phyloP scores from a whole-genome alignment of 2,329 filamentous ascomycete genomes.

The Verticillium zaregamsianum region DNA sequence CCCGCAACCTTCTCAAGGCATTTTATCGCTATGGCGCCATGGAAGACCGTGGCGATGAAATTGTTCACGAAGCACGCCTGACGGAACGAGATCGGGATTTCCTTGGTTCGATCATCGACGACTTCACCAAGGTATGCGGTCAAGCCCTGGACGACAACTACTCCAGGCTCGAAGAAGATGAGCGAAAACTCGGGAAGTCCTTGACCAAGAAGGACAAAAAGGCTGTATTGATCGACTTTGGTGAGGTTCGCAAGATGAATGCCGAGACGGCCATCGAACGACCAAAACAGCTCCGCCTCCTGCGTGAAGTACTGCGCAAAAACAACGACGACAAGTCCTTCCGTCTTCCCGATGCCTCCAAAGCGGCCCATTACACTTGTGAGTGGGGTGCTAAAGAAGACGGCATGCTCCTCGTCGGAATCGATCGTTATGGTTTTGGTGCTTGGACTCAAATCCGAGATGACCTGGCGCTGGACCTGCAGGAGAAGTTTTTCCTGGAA shows the following conservation, averaged over 20 bases:
- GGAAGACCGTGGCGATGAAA: slow-evolving; percentile 81
- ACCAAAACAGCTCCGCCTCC: slow-evolving; percentile 79
- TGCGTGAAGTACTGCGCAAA: slow-evolving; percentile 69
- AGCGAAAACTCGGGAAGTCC: slow-evolving; percentile 75
- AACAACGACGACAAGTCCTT: slow-evolving; percentile 72
- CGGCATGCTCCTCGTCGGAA: slow-evolving; percentile 93
- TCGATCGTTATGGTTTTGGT: slow-evolving; percentile 89
- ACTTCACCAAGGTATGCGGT: slow-evolving; percentile 60
- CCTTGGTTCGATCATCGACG: slow-evolving; percentile 69
- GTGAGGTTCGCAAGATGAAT: slow-evolving; percentile 90
- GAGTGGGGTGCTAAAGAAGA: slow-evolving; percentile 92
- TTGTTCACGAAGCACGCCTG: slow-evolving; percentile 82
- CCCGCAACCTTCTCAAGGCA: slow-evolving; percentile 83
- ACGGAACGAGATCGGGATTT: slow-evolving; percentile 78
- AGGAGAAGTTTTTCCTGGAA: slow-evolving; percentile 91
- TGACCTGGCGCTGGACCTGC: slow-evolving; percentile 78
- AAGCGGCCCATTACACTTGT: slow-evolving; percentile 86
- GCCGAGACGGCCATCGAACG: slow-evolving; percentile 93
- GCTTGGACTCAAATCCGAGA: slow-evolving; percentile 94
- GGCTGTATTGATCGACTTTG: slow-evolving; percentile 91
- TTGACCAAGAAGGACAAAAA: slow-evolving; percentile 97
- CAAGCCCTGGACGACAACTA: slow-evolving; percentile 63
- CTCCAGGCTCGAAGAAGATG: slow-evolving; percentile 71
- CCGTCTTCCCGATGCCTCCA: slow-evolving; percentile 85
- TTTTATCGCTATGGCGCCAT: slow-evolving; percentile 90